A percentile compares a stretch with the other conserved stretches of the same genome.
These are phyloP conservation scores for Podospora pseudocomata DNA, from an alignment of 495 filamentous ascomycete species.

Conservation along the genomic window DNA sequence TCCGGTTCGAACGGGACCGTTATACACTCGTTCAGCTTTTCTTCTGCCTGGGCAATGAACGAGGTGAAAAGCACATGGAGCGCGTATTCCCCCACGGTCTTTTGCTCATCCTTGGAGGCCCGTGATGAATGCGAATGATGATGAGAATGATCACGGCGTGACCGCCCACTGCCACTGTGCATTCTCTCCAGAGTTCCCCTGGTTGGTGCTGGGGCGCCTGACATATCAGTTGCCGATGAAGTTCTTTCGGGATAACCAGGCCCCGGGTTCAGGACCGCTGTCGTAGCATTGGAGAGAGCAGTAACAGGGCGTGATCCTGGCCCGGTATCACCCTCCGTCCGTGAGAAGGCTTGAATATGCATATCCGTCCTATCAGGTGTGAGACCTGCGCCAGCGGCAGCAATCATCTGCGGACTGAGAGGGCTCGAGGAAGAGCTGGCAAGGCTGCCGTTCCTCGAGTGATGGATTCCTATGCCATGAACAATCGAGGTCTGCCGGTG, in stretches of 20 bases:
- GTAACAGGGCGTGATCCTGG: conserved; percentile 37
- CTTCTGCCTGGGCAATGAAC: conserved; percentile 81
- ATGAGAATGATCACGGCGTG: conserved; percentile 67
- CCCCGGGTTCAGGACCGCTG: conserved; percentile 27
- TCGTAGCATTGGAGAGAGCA: conserved; percentile 41
- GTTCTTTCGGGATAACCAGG: conserved; percentile 35
- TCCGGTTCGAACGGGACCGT: conserved; percentile 69
- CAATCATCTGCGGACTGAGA: conserved; percentile 78
- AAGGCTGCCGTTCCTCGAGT: conserved; percentile 79
- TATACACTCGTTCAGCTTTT: conserved; percentile 84
- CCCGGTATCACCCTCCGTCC: conserved; percentile 40
- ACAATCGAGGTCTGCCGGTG: conserved; percentile 93
- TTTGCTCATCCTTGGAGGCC: conserved; percentile 64
- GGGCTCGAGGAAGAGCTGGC: conserved; percentile 65
- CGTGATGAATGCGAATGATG: conserved; percentile 80
- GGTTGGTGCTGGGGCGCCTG: conserved; percentile 23
- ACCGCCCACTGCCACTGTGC: conserved; percentile 63
- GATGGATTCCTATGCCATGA: conserved; percentile 84
- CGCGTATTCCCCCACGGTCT: conserved; percentile 94
- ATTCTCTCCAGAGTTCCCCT: conserved; percentile 57
- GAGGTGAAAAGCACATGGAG: conserved; percentile 94
- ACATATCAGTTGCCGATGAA: conserved; percentile 30
- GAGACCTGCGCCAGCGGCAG: conserved; percentile 55
- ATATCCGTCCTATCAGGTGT: conserved; percentile 44
- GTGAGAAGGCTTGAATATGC: conserved; percentile 40